Percentiles rank a stretch among this genome's conserved stretches.
Conservation (phyloP, 345 rosid genomes). For the Gossypium raimondii region DNA sequence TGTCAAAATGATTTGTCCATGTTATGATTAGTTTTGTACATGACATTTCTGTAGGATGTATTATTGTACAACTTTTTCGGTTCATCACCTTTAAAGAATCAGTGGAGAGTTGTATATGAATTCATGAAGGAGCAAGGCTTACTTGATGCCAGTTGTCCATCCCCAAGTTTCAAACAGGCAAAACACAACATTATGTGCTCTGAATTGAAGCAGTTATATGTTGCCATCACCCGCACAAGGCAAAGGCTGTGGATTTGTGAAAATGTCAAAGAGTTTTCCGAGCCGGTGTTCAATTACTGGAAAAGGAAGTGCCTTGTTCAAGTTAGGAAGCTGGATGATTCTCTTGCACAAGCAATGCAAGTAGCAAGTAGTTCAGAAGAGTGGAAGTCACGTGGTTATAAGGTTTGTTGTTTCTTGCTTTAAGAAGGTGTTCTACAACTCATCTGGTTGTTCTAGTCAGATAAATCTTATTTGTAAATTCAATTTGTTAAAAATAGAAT, state of each 20-base stretch:
- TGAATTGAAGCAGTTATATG: constrained; percentile 50
- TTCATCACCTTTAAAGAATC: constrained; percentile 36
- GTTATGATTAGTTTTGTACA: background rate
- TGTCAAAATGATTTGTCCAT: background rate
- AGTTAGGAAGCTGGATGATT: constrained; percentile 31
- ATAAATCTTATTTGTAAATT: background rate
- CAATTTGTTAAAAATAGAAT: too few species aligned
- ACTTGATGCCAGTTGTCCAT: constrained; percentile 23
- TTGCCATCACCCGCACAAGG: constrained; percentile 49
- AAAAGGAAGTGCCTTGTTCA: constrained; percentile 31
- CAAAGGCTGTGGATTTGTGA: constrained; percentile 59
- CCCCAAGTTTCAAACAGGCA: constrained; percentile 29
- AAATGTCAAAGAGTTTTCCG: constrained; percentile 27
- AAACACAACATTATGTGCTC: constrained; percentile 43
- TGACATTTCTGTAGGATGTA: constrained; percentile 35
- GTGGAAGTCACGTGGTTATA: constrained; percentile 41
- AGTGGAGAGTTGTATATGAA: constrained; percentile 49
- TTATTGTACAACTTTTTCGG: constrained; percentile 51
- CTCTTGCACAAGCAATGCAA: constrained; percentile 38
- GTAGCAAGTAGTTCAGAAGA: constrained; percentile 43
- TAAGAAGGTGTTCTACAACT: background rate
- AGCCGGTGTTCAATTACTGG: constrained; percentile 43
- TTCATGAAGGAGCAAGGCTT: constrained; percentile 35
- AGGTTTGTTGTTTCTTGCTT: constrained; percentile 26
- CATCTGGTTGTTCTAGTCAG: background rate